Evolutionary conservation across 2,329 filamentous ascomycete species (phyloP).

Genomic region (Didymellaceae sp.): DNA sequence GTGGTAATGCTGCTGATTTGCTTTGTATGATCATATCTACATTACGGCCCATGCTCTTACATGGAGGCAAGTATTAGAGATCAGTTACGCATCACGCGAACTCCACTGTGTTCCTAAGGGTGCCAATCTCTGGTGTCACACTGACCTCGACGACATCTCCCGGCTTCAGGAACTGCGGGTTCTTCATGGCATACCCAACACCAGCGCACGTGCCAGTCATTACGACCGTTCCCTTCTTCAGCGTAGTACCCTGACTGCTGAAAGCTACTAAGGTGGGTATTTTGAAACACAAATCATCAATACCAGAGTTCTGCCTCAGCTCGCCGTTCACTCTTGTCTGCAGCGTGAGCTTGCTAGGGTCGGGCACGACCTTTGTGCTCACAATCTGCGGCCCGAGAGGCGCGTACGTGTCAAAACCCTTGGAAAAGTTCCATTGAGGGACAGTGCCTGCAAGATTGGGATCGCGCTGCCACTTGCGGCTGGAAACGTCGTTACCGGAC

Average conservation of each 20-base stretch:
- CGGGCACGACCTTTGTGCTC: conserved; percentile 49
- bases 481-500: conserved; percentile 62
- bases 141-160: conserved; percentile 45
- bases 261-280: conserved; percentile 56
- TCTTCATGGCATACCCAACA: conserved; percentile 52
- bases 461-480: conserved; percentile 60
- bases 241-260: conserved; percentile 53
- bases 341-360: conserved; percentile 54
- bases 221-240: conserved; percentile 57
- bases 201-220: conserved; percentile 57
- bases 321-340: conserved; percentile 58
- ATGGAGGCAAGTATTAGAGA: too few species aligned
- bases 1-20: too few species aligned
- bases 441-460: conserved; percentile 57
- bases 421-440: conserved; percentile 64
- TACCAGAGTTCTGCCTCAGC: conserved; percentile 56
- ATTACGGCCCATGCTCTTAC: too few species aligned
- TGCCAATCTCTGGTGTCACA: conserved; percentile 39
- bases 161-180: conserved; percentile 45
- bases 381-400: conserved; percentile 62
- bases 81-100: conserved; percentile 25
- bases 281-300: conserved; percentile 57
- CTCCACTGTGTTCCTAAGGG: conserved; percentile 41
- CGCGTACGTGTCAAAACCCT: conserved; percentile 64
- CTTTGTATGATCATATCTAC: too few species aligned